Conservation (phyloP, 441 rosid genomes). For the Adansonia grandidieri region DNA sequence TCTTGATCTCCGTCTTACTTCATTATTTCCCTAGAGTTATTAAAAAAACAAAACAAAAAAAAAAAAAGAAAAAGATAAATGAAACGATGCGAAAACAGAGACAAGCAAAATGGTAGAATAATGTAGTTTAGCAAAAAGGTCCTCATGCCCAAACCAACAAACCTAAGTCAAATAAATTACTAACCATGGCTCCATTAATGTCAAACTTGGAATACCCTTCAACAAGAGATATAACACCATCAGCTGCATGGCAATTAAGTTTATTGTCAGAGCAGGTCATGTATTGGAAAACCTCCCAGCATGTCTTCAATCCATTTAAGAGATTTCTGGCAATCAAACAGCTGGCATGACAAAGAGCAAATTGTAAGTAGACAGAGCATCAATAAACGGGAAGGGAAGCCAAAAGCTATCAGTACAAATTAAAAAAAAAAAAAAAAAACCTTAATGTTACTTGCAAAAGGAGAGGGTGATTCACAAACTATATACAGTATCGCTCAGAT, state of each 20-base stretch:
- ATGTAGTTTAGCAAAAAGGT: slow-evolving; percentile 4
- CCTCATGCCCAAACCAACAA: neutral
- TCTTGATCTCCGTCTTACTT: slow-evolving; percentile 90
- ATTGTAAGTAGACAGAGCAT: slow-evolving; percentile 25
- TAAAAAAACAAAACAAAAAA: too few relatives aligned
- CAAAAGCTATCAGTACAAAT: neutral
- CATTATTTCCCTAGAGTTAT: slow-evolving; percentile 63
- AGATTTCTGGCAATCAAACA: slow-evolving; percentile 94
- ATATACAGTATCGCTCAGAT: slow-evolving; percentile 2
- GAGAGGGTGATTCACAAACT: neutral
- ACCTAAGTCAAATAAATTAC: slow-evolving; percentile 31
- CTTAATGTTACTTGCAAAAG: neutral
- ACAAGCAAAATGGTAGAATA: neutral
- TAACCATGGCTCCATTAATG: slow-evolving; percentile 71
- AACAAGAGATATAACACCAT: slow-evolving; percentile 61
- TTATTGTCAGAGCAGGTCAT: slow-evolving; percentile 74
- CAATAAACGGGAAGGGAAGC: slow-evolving; percentile 1
- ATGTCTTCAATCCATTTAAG: slow-evolving; percentile 86
- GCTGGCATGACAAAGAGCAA: slow-evolving; percentile 47
- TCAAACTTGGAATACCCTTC: slow-evolving; percentile 88
- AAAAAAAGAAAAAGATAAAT: too few relatives aligned
- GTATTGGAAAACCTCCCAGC: slow-evolving; percentile 89
- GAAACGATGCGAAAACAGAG: too few relatives aligned
- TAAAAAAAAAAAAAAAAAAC: too few relatives aligned
- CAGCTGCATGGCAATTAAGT: slow-evolving; percentile 62